Percentiles rank a stretch among this genome's conserved stretches.
Evolutionary conservation across 2,329 filamentous ascomycete genomes (phyloP).

Genomic region (Metarhizium album): DNA sequence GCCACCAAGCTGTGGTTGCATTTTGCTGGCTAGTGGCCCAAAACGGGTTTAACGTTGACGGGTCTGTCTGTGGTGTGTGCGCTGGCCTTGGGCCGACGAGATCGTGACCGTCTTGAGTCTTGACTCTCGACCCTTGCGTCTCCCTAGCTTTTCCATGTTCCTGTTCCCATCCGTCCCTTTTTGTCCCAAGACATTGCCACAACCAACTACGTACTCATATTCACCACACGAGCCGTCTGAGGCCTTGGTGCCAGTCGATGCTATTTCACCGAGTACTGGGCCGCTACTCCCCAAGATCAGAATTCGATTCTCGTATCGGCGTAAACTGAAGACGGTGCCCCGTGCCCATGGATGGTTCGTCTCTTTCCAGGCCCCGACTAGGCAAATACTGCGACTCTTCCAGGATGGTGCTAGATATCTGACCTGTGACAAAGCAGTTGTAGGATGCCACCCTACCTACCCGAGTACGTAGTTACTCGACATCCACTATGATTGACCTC

Average conservation of each 20-base stretch:
- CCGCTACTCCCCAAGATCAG: background rate
- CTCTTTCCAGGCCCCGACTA: background rate
- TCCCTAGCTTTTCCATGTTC: background rate
- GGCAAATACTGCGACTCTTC: background rate
- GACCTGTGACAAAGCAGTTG: background rate
- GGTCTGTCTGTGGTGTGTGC: background rate
- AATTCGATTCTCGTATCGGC: background rate
- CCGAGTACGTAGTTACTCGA: too few relatives aligned
- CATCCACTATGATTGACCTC: background rate
- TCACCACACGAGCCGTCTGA: background rate
- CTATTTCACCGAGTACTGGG: background rate
- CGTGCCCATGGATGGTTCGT: too few relatives aligned
- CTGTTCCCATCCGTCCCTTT: background rate
- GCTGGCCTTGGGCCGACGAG: too few relatives aligned
- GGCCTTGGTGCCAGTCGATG: background rate
- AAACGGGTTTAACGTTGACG: background rate
- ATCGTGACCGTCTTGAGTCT: too few relatives aligned
- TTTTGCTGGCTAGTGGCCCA: background rate
- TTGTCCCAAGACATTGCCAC: background rate
- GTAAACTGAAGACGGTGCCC: too few relatives aligned
- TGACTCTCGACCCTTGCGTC: too few relatives aligned
- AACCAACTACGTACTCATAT: background rate
- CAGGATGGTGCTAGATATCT: background rate
- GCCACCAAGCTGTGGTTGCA: background rate
- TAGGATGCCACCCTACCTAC: background rate